Base-by-base conservation (phyloP, 805 yeast species). In the Scheffersomyces stipitis region DNA sequence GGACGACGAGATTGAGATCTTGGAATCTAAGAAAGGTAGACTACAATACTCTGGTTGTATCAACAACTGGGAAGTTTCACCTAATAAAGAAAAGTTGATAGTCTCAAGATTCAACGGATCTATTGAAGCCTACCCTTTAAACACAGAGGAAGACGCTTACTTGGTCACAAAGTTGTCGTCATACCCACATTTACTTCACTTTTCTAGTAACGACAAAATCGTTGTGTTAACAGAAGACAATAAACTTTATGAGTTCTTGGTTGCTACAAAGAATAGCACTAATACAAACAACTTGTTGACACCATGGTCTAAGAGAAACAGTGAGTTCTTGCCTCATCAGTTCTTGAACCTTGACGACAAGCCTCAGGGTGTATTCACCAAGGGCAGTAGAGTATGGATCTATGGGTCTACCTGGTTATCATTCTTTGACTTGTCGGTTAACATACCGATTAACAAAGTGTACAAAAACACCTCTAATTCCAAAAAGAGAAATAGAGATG, bases 391-490 rank as follows among this genome's bases (percentile, higher is more conserved):
- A 38, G 64, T 84, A 12, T 91, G 96, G 96, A 62, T 88, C n/a
- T 89, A 86, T 77, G 95, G 96, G 1, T 72, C 85, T 15, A 76
- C 76, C 34, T 91, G 96, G 95, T 47, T 90, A 12, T 76, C 83
- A 3, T 85, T 76, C 56, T 73, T 91, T 33, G 91, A 91, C 58
- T 61, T 86, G 45, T 58, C 72, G 6, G 55, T 70, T 36, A 77
- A 83, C 51, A 58, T 81, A 34, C 83, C 86, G 10, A 59, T 72
- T 14, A 49, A 52, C 36, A 64, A 62, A 42, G 28, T 36, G 22
- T 56, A 55, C 36, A 54, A 51, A 54, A 54, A 58, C 16, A 30
- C 58, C 46, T 15, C 34, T 8, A 44, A 44, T 5, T 41, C 56
- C 15, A 62, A 73, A 37, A 75, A 74, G 53, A 63, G 76, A 48